Evolutionary conservation across 352 stramenopile genomes (phyloP).

Genomic region (Phytophthora ohioensis): DNA sequence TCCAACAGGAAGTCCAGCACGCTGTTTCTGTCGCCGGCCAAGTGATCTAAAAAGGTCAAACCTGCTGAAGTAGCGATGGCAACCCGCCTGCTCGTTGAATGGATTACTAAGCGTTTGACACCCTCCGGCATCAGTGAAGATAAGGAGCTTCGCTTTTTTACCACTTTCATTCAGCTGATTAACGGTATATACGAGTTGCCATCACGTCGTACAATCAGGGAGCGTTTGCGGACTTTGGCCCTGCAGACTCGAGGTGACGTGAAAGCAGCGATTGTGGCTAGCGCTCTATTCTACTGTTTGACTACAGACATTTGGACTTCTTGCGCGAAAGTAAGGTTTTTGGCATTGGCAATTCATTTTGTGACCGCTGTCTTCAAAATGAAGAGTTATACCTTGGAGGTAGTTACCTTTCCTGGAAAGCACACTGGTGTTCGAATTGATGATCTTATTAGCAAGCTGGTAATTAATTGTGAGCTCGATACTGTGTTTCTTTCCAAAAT

Average conservation of each 20-base stretch:
- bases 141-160: constrained; percentile 10
- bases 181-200: constrained; percentile 23
- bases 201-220: constrained; percentile 11
- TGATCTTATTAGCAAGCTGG: neutral
- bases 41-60: neutral
- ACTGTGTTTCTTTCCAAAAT: neutral
- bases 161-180: constrained; percentile 8
- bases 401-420: constrained; percentile 12
- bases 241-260: neutral
- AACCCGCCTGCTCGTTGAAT: neutral
- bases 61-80: constrained; percentile 16
- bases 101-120: constrained; percentile 1
- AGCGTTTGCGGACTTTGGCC: constrained; percentile 4
- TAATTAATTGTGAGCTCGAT: neutral
- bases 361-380: constrained; percentile 2
- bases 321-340: constrained; percentile 5
- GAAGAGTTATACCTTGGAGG: constrained; percentile 6
- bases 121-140: constrained; percentile 9
- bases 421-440: constrained; percentile 2
- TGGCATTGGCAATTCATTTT: constrained; percentile 22
- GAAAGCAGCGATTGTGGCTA: neutral
- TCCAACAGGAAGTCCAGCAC: constrained; percentile 2
- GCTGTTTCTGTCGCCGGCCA: constrained; percentile 8
- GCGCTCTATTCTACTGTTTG: neutral
- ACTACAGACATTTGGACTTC: constrained; percentile 27